Conservation (phyloP, 2,329 filamentous ascomycete species). For the Nigrospora oryzae region DNA sequence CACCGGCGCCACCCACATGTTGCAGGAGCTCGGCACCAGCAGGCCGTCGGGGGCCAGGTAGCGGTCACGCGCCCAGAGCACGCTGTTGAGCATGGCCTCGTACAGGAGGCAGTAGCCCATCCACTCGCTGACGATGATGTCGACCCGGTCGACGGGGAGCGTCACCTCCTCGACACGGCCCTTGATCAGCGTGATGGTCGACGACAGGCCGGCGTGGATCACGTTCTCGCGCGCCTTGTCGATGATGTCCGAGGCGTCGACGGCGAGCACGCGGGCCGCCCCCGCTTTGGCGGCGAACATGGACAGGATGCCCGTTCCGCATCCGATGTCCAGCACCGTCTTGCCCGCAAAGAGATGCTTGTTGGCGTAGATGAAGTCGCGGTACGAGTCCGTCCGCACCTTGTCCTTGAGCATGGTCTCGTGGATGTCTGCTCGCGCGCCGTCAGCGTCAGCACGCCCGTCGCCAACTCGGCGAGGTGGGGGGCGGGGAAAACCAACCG, state of each 20-base stretch:
- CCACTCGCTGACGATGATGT: constrained; percentile 95
- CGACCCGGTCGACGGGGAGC: constrained; percentile 71
- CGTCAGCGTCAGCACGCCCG: not conserved
- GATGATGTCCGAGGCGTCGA: constrained; percentile 89
- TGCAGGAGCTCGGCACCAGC: constrained; percentile 79
- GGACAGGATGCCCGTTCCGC: constrained; percentile 77
- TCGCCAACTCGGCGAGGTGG: not conserved
- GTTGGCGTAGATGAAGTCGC: constrained; percentile 91
- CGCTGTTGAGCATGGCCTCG: constrained; percentile 92
- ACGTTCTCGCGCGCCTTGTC: constrained; percentile 79
- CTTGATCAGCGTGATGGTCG: constrained; percentile 68
- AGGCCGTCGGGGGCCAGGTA: constrained; percentile 76
- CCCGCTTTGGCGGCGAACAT: constrained; percentile 94
- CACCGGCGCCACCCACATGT: constrained; percentile 73
- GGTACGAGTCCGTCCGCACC: constrained; percentile 82
- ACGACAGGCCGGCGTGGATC: constrained; percentile 67
- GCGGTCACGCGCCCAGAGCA: constrained; percentile 78
- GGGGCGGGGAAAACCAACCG: constrained; percentile 34
- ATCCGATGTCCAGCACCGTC: constrained; percentile 84
- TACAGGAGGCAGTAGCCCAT: constrained; percentile 95
- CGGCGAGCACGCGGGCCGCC: constrained; percentile 76
- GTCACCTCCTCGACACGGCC: constrained; percentile 84
- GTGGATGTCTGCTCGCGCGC: constrained; percentile 60
- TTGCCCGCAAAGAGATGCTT: constrained; percentile 82
- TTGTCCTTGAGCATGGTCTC: constrained; percentile 92